phyloP scores from a whole-genome alignment of 2,329 filamentous ascomycete species.

The Claviceps paspali region DNA sequence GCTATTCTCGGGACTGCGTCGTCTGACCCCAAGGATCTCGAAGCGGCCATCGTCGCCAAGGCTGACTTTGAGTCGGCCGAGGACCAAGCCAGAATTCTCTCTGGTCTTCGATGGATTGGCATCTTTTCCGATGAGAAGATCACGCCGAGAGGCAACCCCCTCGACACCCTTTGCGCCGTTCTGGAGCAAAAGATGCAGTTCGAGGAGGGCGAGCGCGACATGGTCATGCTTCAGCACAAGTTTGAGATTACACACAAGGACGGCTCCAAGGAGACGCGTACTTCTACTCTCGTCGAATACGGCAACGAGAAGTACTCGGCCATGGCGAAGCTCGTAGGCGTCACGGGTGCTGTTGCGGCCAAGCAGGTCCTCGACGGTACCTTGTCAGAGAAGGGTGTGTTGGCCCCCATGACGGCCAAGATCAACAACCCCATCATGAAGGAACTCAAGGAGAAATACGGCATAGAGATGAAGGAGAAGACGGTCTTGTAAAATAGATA shows the following conservation, averaged over 20 bases:
- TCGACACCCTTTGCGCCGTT: conserved; percentile 81
- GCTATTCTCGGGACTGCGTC: conserved; percentile 58
- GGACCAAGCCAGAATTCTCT: conserved; percentile 54
- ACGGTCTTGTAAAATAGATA: conserved; percentile 28
- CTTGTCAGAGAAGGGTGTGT: conserved; percentile 54
- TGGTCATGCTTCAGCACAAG: conserved; percentile 67
- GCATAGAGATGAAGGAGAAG: conserved; percentile 60
- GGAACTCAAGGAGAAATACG: conserved; percentile 64
- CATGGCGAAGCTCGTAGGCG: conserved; percentile 72
- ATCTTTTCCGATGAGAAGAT: conserved; percentile 40
- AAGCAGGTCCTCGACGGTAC: conserved; percentile 65
- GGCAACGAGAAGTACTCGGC: conserved; percentile 63
- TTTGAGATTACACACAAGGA: conserved; percentile 70
- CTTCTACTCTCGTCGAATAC: conserved; percentile 71
- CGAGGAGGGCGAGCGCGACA: conserved; percentile 65
- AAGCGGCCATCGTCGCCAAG: conserved; percentile 60
- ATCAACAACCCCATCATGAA: conserved; percentile 61
- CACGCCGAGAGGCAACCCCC: conserved; percentile 59
- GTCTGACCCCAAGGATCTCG: conserved; percentile 51
- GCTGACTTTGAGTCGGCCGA: conserved; percentile 53
- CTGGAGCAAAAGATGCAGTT: conserved; percentile 89
- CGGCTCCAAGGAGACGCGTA: conserved; percentile 60
- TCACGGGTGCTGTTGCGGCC: conserved; percentile 50
- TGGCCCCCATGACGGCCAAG: conserved; percentile 61
- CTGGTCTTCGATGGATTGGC: conserved; percentile 57